Percentiles rank a stretch among this genome's conserved stretches.
Conservation (phyloP, 108 stramenopile genomes). For the Nitzschia inconspicua region DNA sequence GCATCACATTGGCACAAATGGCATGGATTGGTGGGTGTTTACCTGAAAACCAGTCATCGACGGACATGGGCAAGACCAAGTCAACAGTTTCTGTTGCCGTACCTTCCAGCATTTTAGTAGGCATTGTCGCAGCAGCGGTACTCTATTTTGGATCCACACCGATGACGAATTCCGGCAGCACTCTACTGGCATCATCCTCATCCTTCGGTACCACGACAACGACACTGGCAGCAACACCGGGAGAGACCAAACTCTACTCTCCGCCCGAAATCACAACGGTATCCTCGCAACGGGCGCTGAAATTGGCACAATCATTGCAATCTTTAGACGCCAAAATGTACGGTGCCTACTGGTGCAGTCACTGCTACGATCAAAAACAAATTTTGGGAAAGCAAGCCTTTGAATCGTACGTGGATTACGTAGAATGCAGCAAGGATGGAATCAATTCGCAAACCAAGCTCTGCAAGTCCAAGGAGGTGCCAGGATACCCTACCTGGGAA, state of each 20-base stretch:
- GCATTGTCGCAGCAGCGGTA: constrained; percentile 18
- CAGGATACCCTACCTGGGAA: constrained; percentile 97
- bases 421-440: constrained; percentile 88
- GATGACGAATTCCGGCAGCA: too few relatives aligned
- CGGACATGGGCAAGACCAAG: neutral
- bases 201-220: constrained; percentile 5
- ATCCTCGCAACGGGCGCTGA: constrained; percentile 59
- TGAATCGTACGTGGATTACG: constrained; percentile 42
- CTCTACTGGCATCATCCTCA: constrained; percentile 4
- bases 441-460: constrained; percentile 53
- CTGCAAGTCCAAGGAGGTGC: constrained; percentile 75
- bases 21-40: constrained; percentile 62
- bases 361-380: constrained; percentile 94
- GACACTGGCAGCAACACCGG: neutral
- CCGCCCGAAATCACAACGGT: constrained; percentile 79
- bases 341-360: constrained; percentile 96
- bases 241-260: constrained; percentile 26
- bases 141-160: too few relatives aligned
- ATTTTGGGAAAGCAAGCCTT: constrained; percentile 75
- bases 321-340: constrained; percentile 77
- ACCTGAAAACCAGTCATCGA: constrained; percentile 22
- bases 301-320: constrained; percentile 57
- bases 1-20: constrained; percentile 46
- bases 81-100: constrained; percentile 2
- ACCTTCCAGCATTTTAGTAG: constrained; percentile 7